These are phyloP conservation scores for Malassezia sympodialis DNA, from an alignment of 1,284 basidiomycete species.

Conservation along the genomic window DNA sequence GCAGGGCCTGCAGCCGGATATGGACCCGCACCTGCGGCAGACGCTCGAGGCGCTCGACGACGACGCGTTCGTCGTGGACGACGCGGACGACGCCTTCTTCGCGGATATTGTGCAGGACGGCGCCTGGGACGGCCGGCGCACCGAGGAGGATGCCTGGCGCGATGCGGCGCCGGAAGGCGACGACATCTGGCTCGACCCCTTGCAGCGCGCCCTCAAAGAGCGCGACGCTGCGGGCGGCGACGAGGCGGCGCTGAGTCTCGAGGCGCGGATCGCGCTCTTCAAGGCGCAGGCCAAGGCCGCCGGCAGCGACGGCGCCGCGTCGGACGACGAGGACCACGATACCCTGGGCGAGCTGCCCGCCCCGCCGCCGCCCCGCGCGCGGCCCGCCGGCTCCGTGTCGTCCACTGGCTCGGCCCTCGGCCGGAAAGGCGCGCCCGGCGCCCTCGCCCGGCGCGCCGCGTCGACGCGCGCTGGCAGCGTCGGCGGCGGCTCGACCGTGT, in stretches of 20 bases:
- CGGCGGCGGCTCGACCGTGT: constrained; percentile 37
- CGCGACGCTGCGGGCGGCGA: constrained; percentile 14
- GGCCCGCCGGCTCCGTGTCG: constrained; percentile 12
- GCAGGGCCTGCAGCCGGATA: constrained; percentile 82
- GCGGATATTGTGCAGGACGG: constrained; percentile 58
- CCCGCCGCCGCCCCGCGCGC: constrained; percentile 18
- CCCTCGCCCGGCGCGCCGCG: constrained; percentile 35
- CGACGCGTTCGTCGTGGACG: constrained; percentile 57
- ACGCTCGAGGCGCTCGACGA: constrained; percentile 89
- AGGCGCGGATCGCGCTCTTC: constrained; percentile 42
- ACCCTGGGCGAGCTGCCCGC: constrained; percentile 24
- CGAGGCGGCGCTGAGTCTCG: constrained; percentile 32
- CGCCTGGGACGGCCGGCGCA: constrained; percentile 29
- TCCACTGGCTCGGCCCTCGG: constrained; percentile 27
- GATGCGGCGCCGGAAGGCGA: constrained; percentile 40
- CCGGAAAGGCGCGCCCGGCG: constrained; percentile 33
- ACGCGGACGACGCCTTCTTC: constrained; percentile 56
- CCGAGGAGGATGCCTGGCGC: constrained; percentile 30
- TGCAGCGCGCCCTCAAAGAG: constrained; percentile 25
- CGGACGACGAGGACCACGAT: constrained; percentile 30
- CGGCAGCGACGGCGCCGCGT: constrained; percentile 10
- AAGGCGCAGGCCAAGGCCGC: constrained; percentile 19
- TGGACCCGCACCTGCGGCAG: constrained; percentile 91
- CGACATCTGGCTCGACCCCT: constrained; percentile 35
- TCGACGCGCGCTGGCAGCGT: constrained; percentile 31